phyloP scores from a whole-genome alignment of 768 basidiomycete genomes.

The Gloeopeniophorella convolvens region DNA sequence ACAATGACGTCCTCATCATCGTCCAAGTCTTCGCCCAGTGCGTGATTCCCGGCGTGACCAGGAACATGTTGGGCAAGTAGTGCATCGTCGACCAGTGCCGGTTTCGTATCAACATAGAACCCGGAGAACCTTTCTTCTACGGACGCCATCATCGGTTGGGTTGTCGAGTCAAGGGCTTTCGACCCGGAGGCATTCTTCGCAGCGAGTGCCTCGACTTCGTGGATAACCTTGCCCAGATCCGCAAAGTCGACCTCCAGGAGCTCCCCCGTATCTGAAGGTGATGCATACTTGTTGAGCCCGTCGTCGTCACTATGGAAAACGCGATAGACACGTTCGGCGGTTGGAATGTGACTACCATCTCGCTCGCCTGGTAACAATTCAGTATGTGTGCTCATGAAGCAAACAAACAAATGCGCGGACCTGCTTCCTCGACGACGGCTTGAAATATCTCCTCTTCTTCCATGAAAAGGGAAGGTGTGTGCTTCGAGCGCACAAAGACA shows the following conservation, averaged over 20 bases:
- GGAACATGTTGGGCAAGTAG: background rate
- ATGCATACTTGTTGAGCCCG: background rate
- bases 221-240: slow-evolving; percentile 45
- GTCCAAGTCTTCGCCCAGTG: slow-evolving; percentile 8
- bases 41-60: slow-evolving; percentile 11
- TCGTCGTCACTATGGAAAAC: slow-evolving; percentile 44
- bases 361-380: slow-evolving; percentile 35
- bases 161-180: background rate
- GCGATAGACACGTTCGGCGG: slow-evolving; percentile 57
- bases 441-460: slow-evolving; percentile 57
- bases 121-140: slow-evolving; percentile 35
- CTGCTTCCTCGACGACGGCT: slow-evolving; percentile 43
- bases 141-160: slow-evolving; percentile 4
- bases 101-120: slow-evolving; percentile 32
- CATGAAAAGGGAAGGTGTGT: slow-evolving; percentile 45
- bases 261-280: slow-evolving; percentile 19
- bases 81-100: background rate
- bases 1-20: slow-evolving; percentile 66
- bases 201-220: slow-evolving; percentile 32
- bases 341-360: slow-evolving; percentile 54
- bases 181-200: background rate
- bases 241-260: slow-evolving; percentile 51
- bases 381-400: background rate
- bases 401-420: slow-evolving; percentile 29
- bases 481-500: slow-evolving; percentile 55